A percentile compares a stretch with the other conserved stretches of the same genome.
These are phyloP conservation scores for Cordyceps militaris DNA, from an alignment of 2,329 filamentous ascomycete species.

Conservation along the genomic window DNA sequence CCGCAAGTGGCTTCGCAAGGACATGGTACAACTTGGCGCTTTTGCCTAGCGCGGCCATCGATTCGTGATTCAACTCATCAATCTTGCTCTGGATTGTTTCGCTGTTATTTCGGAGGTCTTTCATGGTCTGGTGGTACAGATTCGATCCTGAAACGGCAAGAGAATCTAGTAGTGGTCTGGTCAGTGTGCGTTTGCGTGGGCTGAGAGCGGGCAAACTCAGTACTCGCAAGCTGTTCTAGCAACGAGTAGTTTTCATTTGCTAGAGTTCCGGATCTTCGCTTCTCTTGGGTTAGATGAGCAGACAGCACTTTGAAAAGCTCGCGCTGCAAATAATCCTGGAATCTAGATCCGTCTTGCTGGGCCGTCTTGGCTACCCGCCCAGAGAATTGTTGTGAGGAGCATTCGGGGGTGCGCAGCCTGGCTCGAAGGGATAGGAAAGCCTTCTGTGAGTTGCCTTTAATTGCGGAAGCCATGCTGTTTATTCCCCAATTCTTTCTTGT, in stretches of 20 bases:
- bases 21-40: background rate
- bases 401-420: conserved; percentile 6
- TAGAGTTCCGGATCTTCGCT: conserved; percentile 12
- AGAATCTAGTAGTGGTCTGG: background rate
- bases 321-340: background rate
- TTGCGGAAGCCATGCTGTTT: background rate
- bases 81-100: background rate
- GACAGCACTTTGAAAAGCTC: background rate
- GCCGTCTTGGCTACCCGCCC: background rate
- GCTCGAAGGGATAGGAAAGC: conserved; percentile 2
- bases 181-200: background rate
- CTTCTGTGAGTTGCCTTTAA: background rate
- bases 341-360: background rate
- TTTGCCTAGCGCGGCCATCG: background rate
- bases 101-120: background rate
- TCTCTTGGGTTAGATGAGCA: background rate
- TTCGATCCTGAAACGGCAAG: background rate
- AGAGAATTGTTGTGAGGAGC: background rate
- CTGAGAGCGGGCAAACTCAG: no score
- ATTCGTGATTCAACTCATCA: background rate
- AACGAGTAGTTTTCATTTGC: background rate
- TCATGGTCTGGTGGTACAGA: background rate
- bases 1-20: background rate
- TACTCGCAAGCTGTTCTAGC: conserved; percentile 7
- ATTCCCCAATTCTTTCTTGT: background rate